Percentiles rank a stretch among this genome's conserved stretches.
phyloP scores from a whole-genome alignment of 225 moss, liverwort and hornwort genomes.

The Antitrichia curtipendula region DNA sequence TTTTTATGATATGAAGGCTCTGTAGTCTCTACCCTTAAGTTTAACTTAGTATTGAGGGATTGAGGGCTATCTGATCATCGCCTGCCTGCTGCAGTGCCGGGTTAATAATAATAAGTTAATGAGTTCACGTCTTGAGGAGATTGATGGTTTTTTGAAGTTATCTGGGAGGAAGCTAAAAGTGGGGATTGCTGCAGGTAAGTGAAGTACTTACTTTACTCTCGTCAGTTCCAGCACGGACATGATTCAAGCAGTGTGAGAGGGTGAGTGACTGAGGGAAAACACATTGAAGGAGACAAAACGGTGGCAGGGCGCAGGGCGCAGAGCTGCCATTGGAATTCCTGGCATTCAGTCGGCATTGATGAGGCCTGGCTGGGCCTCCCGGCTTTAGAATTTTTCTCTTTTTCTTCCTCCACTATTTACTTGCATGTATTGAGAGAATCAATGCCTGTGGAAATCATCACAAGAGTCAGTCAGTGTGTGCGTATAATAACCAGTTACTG shows the following conservation, averaged over 20 bases:
- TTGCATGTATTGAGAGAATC: neutral
- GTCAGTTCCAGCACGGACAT: neutral
- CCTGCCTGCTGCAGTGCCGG: too few relatives aligned
- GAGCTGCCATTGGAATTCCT: neutral
- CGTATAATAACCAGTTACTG: neutral
- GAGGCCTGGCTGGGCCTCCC: neutral
- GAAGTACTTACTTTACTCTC: neutral
- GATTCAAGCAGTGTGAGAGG: neutral
- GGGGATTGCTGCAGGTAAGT: neutral
- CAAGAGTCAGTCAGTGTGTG: too few relatives aligned
- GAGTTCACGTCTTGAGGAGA: too few relatives aligned
- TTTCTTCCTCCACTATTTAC: neutral
- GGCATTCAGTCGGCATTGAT: neutral
- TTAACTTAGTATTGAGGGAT: neutral
- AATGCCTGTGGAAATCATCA: neutral
- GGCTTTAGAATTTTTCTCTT: neutral
- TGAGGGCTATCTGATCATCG: neutral
- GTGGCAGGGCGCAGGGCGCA: neutral
- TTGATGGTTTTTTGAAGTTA: neutral
- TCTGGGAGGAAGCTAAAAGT: neutral
- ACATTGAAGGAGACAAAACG: neutral
- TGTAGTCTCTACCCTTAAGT: neutral
- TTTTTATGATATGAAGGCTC: neutral
- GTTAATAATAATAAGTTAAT: too few relatives aligned
- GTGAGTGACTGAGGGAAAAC: neutral